These are phyloP conservation scores for Meyerozyma smithsonii DNA, from an alignment of 1,139 yeast genomes.

Conservation along the genomic window DNA sequence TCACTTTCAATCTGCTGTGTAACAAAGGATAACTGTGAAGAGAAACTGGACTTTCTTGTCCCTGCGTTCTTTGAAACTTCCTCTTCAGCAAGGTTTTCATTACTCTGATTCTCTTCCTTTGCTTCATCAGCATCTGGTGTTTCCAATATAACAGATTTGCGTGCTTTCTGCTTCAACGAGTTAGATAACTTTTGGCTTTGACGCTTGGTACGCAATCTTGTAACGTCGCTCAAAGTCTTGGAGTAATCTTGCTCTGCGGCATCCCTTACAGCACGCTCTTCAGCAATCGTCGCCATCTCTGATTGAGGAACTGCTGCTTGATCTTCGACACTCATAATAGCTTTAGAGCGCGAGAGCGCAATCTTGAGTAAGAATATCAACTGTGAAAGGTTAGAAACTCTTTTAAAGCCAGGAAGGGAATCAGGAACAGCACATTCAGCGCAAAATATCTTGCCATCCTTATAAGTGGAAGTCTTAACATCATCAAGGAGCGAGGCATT, in stretches of 20 bases:
- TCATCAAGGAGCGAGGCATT: conserved; percentile 27
- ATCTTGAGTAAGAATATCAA: conserved; percentile 73
- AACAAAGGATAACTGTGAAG: conserved; percentile 18
- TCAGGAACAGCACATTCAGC: conserved; percentile 51
- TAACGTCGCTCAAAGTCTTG: conserved; percentile 71
- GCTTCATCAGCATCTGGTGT: conserved; percentile 57
- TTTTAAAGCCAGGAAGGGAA: conserved; percentile 52
- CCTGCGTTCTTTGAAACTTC: conserved; percentile 6
- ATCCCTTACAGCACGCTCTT: conserved; percentile 14
- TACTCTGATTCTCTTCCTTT: conserved; percentile 18
- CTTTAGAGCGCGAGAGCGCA: conserved; percentile 74
- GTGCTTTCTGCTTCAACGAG: conserved; percentile 46
- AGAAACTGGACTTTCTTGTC: conserved; percentile 15
- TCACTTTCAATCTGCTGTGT: conserved; percentile 27
- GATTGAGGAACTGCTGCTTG: conserved; percentile 4
- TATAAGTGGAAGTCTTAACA: conserved; percentile 12
- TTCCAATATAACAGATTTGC: conserved; percentile 42
- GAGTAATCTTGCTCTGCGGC: conserved; percentile 46
- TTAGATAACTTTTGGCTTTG: conserved; percentile 62
- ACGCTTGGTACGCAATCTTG: conserved; percentile 69
- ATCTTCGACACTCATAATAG: conserved; percentile 47
- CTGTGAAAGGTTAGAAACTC: conserved; percentile 68
- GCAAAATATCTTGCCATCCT: conserved; percentile 38
- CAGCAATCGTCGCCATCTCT: conserved; percentile 14
- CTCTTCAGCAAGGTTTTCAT: conserved; percentile 14